Evolutionary conservation across 331 rosid species (phyloP), one percentile per base, ranked within the genome.

Genomic region (Dryas integrifolia): DNA sequence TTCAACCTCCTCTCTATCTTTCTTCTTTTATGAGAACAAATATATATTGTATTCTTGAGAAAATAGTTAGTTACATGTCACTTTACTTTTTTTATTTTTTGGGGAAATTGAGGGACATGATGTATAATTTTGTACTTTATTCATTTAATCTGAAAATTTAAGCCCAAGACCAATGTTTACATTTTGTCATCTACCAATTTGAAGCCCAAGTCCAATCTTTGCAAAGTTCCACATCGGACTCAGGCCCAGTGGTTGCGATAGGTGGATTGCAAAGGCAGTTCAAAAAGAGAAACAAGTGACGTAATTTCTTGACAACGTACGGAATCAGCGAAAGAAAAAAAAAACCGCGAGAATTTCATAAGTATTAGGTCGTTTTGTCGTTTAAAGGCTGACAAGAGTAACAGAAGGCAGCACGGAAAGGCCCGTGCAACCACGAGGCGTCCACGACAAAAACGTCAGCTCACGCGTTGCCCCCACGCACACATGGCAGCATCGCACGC

Each of bases 391-490:
- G 64, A 21, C 43, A 16, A 30, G 35, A 1, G 3, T 30, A 1
- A 30, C 3, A 16, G 11, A 1, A 5, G n/a, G 26, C 65, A 38
- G 60, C 58, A 41, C 15, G n/a, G 21, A 15, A 21, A 21, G 50
- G n/a, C 77, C 49, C 77, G 83, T 58, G 77, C 59, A 5, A 0
- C 18, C 88, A 65, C 84, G 76, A 38, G 84, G 35, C 48, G 47
- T 41, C 77, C 88, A 81, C 83, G 72, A 55, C 30, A 49, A 64
- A n/a, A 39, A 9, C 82, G 24, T 58, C 30, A 3, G 40, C 74
- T 2, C 1, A 2, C 75, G 16, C 80, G 82, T 49, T 69, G 35
- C 35, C 63, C 24, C 56, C 69, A 58, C 82, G 55, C 83, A 71
- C 77, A 62, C 38, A 24, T 40, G 82, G 78, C 78, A 0, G 11